A percentile compares a stretch with the other conserved stretches of the same genome.
Evolutionary conservation across 768 basidiomycete species (phyloP).

Genomic region (Lentinula aciculospora): DNA sequence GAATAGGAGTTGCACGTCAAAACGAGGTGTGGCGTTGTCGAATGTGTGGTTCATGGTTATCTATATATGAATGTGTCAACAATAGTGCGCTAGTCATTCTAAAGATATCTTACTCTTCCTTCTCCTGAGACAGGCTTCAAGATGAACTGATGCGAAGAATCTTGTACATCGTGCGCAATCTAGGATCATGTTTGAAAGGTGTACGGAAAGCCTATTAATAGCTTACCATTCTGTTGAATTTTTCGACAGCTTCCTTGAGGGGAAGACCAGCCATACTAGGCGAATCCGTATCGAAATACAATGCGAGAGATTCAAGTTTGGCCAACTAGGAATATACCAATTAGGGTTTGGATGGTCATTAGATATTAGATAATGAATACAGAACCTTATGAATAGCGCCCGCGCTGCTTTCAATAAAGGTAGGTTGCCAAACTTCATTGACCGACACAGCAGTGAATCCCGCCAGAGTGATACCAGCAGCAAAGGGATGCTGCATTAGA

Average conservation of each 20-base stretch:
- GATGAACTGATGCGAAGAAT: conserved; percentile 81
- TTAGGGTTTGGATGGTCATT: too few relatives aligned
- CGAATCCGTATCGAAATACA: conserved; percentile 95
- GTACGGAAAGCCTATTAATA: not conserved
- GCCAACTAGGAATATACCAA: conserved; percentile 57
- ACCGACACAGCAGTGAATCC: conserved; percentile 88
- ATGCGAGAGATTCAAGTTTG: conserved; percentile 76
- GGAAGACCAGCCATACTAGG: conserved; percentile 67
- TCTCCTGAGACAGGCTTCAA: conserved; percentile 94
- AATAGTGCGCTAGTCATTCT: not conserved
- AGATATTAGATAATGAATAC: conserved; percentile 6
- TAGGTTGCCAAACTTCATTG: conserved; percentile 79
- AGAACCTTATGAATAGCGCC: conserved; percentile 84
- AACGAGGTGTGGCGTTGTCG: conserved; percentile 70
- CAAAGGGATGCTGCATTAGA: conserved; percentile 77
- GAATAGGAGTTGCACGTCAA: conserved; percentile 84
- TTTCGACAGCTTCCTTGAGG: conserved; percentile 58
- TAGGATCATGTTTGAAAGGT: conserved; percentile 14
- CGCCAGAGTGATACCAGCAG: conserved; percentile 83
- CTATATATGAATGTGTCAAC: conserved; percentile 26
- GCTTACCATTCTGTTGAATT: conserved; percentile 69
- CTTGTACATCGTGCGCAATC: conserved; percentile 43
- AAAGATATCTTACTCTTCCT: conserved; percentile 58
- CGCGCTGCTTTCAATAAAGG: conserved; percentile 87
- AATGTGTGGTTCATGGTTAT: conserved; percentile 78